Evolutionary conservation across 2,329 filamentous ascomycete species (phyloP).

Genomic region (Aspergillus alliaceus): DNA sequence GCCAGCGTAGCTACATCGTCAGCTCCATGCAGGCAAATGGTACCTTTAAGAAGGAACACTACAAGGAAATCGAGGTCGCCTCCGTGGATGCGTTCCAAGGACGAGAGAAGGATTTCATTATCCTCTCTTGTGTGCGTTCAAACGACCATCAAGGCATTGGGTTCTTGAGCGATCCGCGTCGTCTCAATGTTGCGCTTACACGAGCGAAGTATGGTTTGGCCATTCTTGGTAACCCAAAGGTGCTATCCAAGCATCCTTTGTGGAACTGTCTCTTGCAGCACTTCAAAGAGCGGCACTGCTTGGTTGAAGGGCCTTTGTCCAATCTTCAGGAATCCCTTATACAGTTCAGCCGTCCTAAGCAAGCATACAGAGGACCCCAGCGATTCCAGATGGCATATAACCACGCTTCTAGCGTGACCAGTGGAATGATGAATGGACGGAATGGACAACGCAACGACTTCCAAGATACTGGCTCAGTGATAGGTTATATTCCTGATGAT

Average conservation of each 20-base stretch:
- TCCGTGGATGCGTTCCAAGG: constrained; percentile 99
- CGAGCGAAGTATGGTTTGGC: constrained; percentile 96
- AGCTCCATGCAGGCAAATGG: constrained; percentile 99
- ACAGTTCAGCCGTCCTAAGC: constrained; percentile 92
- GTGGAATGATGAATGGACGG: constrained; percentile 53
- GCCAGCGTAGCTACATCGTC: constrained; percentile 96
- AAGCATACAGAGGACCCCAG: constrained; percentile 85
- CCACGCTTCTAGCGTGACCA: constrained; percentile 61
- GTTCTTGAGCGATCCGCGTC: constrained; percentile 95
- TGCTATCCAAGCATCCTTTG: constrained; percentile 93
- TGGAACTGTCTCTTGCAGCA: constrained; percentile 95
- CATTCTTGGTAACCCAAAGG: constrained; percentile 96
- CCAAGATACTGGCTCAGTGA: constrained; percentile 79
- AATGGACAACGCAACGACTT: constrained; percentile 54
- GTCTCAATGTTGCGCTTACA: constrained; percentile 94
- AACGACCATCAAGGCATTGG: constrained; percentile 99
- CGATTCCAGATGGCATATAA: constrained; percentile 80
- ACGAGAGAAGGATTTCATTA: constrained; percentile 98
- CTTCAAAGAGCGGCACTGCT: constrained; percentile 94
- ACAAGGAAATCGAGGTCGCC: constrained; percentile 98
- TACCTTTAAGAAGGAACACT: constrained; percentile 96
- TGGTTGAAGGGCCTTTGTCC: constrained; percentile 91
- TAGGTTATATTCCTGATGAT: constrained; percentile 96
- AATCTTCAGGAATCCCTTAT: constrained; percentile 95
- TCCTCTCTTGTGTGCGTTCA: constrained; percentile 94